phyloP scores from a whole-genome alignment of 208 protist genomes.

The Novymonas esmeraldas region DNA sequence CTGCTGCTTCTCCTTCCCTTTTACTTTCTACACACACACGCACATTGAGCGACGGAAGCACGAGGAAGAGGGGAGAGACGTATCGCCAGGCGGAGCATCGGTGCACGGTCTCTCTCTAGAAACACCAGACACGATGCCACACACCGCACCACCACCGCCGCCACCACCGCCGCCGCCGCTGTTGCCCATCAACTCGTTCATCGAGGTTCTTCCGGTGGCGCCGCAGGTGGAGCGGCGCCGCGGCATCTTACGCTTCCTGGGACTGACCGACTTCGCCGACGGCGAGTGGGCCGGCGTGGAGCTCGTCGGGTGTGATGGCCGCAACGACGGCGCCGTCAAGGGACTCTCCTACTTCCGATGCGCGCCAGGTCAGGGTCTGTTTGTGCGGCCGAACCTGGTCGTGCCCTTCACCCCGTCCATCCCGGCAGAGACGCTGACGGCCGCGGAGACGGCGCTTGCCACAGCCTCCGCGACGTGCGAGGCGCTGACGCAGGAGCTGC shows the following conservation, averaged over 20 bases:
- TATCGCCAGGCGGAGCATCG: no score
- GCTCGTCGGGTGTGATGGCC: slow-evolving; percentile 45
- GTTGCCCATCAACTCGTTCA: slow-evolving; percentile 34
- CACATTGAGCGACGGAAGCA: not conserved
- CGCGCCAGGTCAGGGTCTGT: slow-evolving; percentile 52
- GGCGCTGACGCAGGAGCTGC: slow-evolving; percentile 7
- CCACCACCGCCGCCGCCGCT: slow-evolving; percentile 1
- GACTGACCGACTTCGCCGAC: slow-evolving; percentile 52
- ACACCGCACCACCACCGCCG: not conserved
- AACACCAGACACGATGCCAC: not conserved
- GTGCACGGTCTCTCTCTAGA: no score
- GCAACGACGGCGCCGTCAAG: slow-evolving; percentile 57
- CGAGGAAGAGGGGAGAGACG: no score
- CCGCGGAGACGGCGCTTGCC: not conserved
- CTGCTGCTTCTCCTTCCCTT: not conserved
- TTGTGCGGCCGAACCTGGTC: slow-evolving; percentile 59
- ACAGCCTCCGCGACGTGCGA: slow-evolving; percentile 1
- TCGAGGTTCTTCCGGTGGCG: slow-evolving; percentile 43
- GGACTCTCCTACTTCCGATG: slow-evolving; percentile 54
- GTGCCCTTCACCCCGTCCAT: slow-evolving; percentile 20
- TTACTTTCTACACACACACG: not conserved
- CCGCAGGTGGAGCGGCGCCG: slow-evolving; percentile 45
- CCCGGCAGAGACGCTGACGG: not conserved
- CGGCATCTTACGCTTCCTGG: slow-evolving; percentile 63
- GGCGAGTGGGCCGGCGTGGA: slow-evolving; percentile 69